A percentile compares a stretch with the other conserved stretches of the same genome.
Conservation (phyloP, 2,329 filamentous ascomycete species). For the Exophiala bonariae region DNA sequence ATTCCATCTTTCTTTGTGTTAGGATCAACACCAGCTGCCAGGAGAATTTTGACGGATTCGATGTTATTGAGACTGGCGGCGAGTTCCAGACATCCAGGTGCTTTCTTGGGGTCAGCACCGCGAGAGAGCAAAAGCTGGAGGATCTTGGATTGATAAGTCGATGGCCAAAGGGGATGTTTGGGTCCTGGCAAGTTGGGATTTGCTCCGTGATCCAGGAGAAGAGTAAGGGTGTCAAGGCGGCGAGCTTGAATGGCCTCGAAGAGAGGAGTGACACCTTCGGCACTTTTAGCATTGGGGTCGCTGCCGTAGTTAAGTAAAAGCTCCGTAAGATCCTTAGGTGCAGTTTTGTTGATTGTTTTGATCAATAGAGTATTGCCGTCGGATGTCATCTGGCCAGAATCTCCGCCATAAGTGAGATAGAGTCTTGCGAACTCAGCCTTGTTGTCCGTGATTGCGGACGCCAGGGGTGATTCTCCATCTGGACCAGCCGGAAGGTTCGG, state of each 20-base stretch:
- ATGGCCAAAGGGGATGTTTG: constrained; percentile 68
- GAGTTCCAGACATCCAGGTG: constrained; percentile 64
- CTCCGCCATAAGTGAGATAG: constrained; percentile 62
- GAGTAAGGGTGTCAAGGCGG: constrained; percentile 57
- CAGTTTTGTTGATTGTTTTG: constrained; percentile 60
- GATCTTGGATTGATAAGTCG: constrained; percentile 59
- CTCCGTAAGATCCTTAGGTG: constrained; percentile 56
- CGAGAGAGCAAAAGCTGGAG: constrained; percentile 59
- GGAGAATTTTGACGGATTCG: constrained; percentile 59
- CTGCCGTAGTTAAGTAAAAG: constrained; percentile 61
- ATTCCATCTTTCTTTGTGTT: constrained; percentile 65
- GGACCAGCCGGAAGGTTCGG: constrained; percentile 54
- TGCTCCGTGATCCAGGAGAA: constrained; percentile 59
- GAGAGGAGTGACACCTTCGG: constrained; percentile 61
- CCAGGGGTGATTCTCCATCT: constrained; percentile 57
- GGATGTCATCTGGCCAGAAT: constrained; percentile 54
- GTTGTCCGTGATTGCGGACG: constrained; percentile 51
- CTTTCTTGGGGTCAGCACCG: constrained; percentile 61
- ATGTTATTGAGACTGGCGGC: constrained; percentile 64
- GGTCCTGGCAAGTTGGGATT: constrained; percentile 69
- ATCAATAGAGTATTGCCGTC: constrained; percentile 64
- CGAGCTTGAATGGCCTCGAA: constrained; percentile 61
- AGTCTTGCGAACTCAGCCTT: constrained; percentile 60
- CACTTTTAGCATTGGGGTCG: constrained; percentile 60
- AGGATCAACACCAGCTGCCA: constrained; percentile 60